Percentiles rank a stretch among this genome's conserved stretches.
Conservation (phyloP, 495 filamentous ascomycete genomes). For the Tuber melanosporum region DNA sequence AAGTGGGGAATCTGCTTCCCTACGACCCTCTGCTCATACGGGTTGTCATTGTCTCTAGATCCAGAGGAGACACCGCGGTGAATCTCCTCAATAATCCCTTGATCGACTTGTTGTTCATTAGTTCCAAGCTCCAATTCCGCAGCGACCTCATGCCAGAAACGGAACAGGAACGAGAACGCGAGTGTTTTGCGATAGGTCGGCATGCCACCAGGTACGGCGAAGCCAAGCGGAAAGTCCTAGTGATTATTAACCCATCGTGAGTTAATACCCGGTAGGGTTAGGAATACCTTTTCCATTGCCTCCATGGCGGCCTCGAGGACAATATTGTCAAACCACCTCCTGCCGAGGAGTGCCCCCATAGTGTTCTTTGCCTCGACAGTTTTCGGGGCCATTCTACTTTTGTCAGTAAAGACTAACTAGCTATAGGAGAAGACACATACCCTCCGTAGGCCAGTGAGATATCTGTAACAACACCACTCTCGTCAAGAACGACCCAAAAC, state of each 20-base stretch:
- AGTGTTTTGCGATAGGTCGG: conserved; percentile 88
- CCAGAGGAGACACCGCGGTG: conserved; percentile 56
- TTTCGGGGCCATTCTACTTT: conserved; percentile 64
- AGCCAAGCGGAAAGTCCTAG: conserved; percentile 71
- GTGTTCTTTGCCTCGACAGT: conserved; percentile 78
- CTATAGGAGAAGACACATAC: conserved; percentile 16
- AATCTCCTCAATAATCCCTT: conserved; percentile 54
- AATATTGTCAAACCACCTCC: conserved; percentile 67
- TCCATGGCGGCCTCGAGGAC: conserved; percentile 85
- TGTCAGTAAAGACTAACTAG: conserved; percentile 19
- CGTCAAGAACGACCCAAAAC: conserved; percentile 61
- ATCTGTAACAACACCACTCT: conserved; percentile 59
- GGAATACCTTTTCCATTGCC: conserved; percentile 57
- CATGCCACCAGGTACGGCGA: conserved; percentile 91
- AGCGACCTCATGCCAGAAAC: conserved; percentile 68
- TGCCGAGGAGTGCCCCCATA: conserved; percentile 62
- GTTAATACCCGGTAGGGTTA: background rate
- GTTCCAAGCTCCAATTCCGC: conserved; percentile 35
- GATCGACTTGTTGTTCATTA: conserved; percentile 42
- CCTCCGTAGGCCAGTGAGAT: conserved; percentile 79
- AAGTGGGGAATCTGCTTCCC: conserved; percentile 46
- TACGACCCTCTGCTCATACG: conserved; percentile 45
- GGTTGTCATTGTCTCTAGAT: conserved; percentile 49
- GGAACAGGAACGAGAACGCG: conserved; percentile 81
- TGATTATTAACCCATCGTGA: background rate